Percentiles rank a stretch among this genome's conserved stretches.
Evolutionary conservation across 73 alveolate genomes (phyloP).

Genomic region (Paramecium sexaurelia): DNA sequence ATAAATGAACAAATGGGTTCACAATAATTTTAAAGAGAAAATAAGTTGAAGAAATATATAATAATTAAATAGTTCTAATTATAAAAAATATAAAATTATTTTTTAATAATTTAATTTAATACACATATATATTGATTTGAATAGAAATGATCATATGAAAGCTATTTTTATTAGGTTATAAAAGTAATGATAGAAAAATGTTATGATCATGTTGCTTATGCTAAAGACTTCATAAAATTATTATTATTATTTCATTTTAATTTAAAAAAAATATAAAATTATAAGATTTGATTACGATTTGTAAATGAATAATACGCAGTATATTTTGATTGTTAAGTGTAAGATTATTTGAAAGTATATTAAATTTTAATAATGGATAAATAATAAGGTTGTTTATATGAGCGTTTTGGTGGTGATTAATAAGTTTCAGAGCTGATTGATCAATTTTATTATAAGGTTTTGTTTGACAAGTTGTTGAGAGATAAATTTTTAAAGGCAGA

Average conservation of each 20-base stretch:
- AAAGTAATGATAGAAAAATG: too few relatives aligned
- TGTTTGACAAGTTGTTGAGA: conserved; percentile 39
- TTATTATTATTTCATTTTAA: neutral
- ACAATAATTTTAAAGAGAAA: too few relatives aligned
- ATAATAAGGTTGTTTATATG: neutral
- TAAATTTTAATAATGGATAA: conserved; percentile 18
- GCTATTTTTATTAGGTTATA: too few relatives aligned
- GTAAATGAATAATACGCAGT: neutral
- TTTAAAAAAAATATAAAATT: neutral
- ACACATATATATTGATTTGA: too few relatives aligned
- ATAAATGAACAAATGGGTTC: too few relatives aligned
- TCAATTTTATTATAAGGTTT: conserved; percentile 39
- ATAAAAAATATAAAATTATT: too few relatives aligned
- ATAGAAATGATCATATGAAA: too few relatives aligned
- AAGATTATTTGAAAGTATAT: neutral
- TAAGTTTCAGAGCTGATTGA: conserved; percentile 46
- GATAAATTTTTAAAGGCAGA: conserved; percentile 53
- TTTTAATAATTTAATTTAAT: too few relatives aligned
- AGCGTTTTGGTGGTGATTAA: conserved; percentile 54
- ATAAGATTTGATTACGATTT: neutral
- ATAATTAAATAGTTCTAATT: too few relatives aligned
- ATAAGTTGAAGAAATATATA: too few relatives aligned
- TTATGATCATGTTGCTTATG: neutral
- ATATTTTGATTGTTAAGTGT: neutral
- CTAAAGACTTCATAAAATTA: neutral